phyloP scores from a whole-genome alignment of 495 filamentous ascomycete species.

The Aspergillus indologenus region DNA sequence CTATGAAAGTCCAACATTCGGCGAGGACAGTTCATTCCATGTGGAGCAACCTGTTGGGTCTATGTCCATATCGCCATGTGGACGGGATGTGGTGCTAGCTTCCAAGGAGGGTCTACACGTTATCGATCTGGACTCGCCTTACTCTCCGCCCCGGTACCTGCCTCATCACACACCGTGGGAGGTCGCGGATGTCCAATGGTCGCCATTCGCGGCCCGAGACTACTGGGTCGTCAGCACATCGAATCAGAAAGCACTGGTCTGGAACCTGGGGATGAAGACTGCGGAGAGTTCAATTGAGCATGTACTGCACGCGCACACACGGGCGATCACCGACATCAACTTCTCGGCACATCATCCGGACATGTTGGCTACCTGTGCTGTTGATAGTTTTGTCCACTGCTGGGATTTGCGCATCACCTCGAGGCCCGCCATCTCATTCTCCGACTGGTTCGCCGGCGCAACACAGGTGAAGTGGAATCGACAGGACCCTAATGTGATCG shows the following conservation, averaged over 20 bases:
- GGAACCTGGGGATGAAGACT: slow-evolving; percentile 79
- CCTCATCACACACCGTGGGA: slow-evolving; percentile 89
- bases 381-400: slow-evolving; percentile 90
- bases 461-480: slow-evolving; percentile 97
- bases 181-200: slow-evolving; percentile 98
- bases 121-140: slow-evolving; percentile 89
- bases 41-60: slow-evolving; percentile 75
- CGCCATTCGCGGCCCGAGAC: slow-evolving; percentile 82
- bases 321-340: slow-evolving; percentile 95
- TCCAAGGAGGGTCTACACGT: slow-evolving; percentile 85
- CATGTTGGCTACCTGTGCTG: slow-evolving; percentile 81
- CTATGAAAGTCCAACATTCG: slow-evolving; percentile 83
- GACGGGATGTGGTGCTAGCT: slow-evolving; percentile 87
- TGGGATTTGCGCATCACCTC: slow-evolving; percentile 82
- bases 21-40: slow-evolving; percentile 76
- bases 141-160: slow-evolving; percentile 81
- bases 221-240: slow-evolving; percentile 93
- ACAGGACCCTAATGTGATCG: slow-evolving; percentile 77
- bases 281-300: slow-evolving; percentile 78
- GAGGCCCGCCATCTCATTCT: slow-evolving; percentile 77
- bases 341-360: slow-evolving; percentile 93
- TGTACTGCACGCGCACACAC: slow-evolving; percentile 82
- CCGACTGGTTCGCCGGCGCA: slow-evolving; percentile 91
- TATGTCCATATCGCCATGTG: slow-evolving; percentile 87
- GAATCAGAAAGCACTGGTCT: slow-evolving; percentile 92